Evolutionary conservation across 371 early-diverging fungal genomes (phyloP).

Genomic region (Mortierella sp.): DNA sequence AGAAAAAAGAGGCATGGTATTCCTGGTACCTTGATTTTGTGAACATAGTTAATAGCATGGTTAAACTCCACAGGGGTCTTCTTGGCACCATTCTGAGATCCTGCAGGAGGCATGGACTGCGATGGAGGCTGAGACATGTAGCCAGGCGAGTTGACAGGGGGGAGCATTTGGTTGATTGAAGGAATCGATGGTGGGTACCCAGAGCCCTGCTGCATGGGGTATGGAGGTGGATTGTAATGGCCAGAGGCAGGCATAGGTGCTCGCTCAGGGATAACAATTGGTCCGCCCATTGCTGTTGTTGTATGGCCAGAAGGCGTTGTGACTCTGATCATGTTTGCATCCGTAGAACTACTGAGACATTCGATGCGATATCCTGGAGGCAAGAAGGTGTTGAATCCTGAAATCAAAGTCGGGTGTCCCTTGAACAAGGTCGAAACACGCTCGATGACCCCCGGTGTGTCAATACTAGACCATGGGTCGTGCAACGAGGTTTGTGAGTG

Average conservation of each 20-base stretch:
- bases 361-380: constrained; percentile 98
- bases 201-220: constrained; percentile 45
- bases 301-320: constrained; percentile 88
- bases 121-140: constrained; percentile 43
- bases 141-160: constrained; percentile 49
- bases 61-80: constrained; percentile 86
- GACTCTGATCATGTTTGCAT: constrained; percentile 81
- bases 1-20: neutral
- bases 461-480: constrained; percentile 69
- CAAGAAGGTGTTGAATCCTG: constrained; percentile 99
- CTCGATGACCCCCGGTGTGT: constrained; percentile 98
- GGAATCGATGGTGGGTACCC: constrained; percentile 50
- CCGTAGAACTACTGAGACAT: constrained; percentile 72
- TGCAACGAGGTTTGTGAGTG: neutral
- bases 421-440: constrained; percentile 95
- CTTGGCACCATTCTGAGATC: constrained; percentile 47
- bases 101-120: constrained; percentile 41
- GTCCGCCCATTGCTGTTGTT: constrained; percentile 62
- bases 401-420: constrained; percentile 92
- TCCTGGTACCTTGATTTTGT: constrained; percentile 89
- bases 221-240: constrained; percentile 42
- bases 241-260: constrained; percentile 51
- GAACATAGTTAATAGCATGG: constrained; percentile 95
- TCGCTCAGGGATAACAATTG: constrained; percentile 52
- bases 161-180: constrained; percentile 52